Percentiles rank a stretch among this genome's conserved stretches.
These are phyloP conservation scores for Metarhizium anisopliae DNA, from an alignment of 2,329 filamentous ascomycete genomes.

Conservation along the genomic window DNA sequence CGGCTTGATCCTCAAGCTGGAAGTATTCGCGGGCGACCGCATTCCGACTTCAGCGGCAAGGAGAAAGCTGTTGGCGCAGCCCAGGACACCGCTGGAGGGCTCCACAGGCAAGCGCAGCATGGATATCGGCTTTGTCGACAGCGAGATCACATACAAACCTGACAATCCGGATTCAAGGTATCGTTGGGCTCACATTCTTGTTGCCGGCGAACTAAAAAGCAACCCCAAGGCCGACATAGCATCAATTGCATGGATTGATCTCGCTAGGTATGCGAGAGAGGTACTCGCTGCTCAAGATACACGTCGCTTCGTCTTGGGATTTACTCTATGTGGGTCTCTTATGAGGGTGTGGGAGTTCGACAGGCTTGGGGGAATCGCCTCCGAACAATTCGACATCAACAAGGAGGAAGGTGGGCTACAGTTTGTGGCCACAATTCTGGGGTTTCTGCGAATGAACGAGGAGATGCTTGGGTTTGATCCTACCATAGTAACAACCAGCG, in stretches of 20 bases:
- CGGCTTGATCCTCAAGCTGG: slow-evolving; percentile 17
- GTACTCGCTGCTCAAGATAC: slow-evolving; percentile 28
- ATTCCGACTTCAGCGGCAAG: slow-evolving; percentile 9
- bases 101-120: slow-evolving; percentile 15
- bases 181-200: slow-evolving; percentile 33
- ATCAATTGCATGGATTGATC: slow-evolving; percentile 28
- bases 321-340: slow-evolving; percentile 33
- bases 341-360: slow-evolving; percentile 39
- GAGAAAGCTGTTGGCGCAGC: slow-evolving; percentile 18
- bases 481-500: slow-evolving; percentile 22
- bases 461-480: slow-evolving; percentile 34
- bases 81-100: slow-evolving; percentile 15
- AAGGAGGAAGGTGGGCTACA: slow-evolving; percentile 11
- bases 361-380: slow-evolving; percentile 33
- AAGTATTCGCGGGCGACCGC: slow-evolving; percentile 15
- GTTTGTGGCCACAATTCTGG: slow-evolving; percentile 31
- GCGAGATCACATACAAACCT: not conserved
- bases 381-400: slow-evolving; percentile 34
- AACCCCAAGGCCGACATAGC: slow-evolving; percentile 22
- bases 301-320: slow-evolving; percentile 35
- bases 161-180: slow-evolving; percentile 15
- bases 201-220: slow-evolving; percentile 37
- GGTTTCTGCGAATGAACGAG: slow-evolving; percentile 10
- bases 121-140: slow-evolving; percentile 20
- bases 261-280: slow-evolving; percentile 33